These are phyloP conservation scores for Scalesia atractyloides DNA, from an alignment of 129 eudicot genomes.

Conservation along the genomic window DNA sequence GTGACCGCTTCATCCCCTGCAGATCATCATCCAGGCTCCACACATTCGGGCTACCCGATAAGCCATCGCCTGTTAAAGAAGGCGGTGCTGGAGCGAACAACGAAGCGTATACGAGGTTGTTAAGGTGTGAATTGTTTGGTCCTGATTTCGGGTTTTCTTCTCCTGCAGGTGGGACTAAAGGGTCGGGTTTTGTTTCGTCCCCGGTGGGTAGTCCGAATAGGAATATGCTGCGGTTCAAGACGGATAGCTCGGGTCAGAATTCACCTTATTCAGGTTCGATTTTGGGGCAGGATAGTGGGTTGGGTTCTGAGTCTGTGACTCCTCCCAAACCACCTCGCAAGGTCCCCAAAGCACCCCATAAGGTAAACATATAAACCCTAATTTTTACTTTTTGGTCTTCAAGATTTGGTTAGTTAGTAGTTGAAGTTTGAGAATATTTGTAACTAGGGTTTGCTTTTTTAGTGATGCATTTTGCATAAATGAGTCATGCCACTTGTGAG, in stretches of 20 bases:
- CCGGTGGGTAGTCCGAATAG: constrained; percentile 63
- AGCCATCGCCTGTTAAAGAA: constrained; percentile 67
- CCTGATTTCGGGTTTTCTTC: constrained; percentile 83
- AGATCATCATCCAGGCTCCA: constrained; percentile 93
- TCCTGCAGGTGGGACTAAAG: constrained; percentile 80
- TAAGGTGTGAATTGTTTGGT: constrained; percentile 79
- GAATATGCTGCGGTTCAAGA: constrained; percentile 93
- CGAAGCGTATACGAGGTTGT: constrained; percentile 75
- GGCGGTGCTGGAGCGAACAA: constrained; percentile 44
- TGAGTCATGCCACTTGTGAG: too few species aligned
- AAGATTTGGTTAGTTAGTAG: background rate
- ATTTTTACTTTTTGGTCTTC: constrained; percentile 4
- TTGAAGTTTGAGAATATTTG: background rate
- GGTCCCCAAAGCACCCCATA: constrained; percentile 97
- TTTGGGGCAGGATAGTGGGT: constrained; percentile 69
- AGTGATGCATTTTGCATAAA: background rate
- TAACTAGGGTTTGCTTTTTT: background rate
- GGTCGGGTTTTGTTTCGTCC: constrained; percentile 34
- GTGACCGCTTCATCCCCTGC: constrained; percentile 94
- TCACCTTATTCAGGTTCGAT: constrained; percentile 77
- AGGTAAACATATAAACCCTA: constrained; percentile 49
- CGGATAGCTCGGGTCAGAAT: constrained; percentile 64
- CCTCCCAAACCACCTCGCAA: constrained; percentile 91
- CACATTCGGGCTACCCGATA: constrained; percentile 76
- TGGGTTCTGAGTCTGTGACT: constrained; percentile 49